These are phyloP conservation scores for Tilletia walkeri DNA, from an alignment of 1,284 basidiomycete species.

Conservation along the genomic window DNA sequence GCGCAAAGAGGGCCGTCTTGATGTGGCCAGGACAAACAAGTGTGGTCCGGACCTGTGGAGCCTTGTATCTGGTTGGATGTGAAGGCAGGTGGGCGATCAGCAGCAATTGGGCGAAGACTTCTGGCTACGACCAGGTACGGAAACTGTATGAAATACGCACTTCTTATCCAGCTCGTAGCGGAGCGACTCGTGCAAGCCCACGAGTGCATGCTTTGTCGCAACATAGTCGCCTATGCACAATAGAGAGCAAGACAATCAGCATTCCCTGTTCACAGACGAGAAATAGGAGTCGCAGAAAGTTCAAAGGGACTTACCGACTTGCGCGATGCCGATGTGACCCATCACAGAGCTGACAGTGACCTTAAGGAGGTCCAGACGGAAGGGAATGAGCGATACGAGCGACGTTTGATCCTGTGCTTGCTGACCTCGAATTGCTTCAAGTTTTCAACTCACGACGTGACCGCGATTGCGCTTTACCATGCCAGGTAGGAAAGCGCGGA, in stretches of 20 bases:
- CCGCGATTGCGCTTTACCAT: constrained; percentile 73
- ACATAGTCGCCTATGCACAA: constrained; percentile 41
- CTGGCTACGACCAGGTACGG: background rate
- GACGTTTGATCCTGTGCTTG: too few species aligned
- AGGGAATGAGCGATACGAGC: background rate
- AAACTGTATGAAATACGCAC: constrained; percentile 1
- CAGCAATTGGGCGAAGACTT: too few species aligned
- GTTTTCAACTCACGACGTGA: constrained; percentile 67
- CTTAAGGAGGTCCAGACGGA: background rate
- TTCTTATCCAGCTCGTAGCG: constrained; percentile 48
- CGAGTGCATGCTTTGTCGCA: constrained; percentile 53
- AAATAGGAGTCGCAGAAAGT: too few species aligned
- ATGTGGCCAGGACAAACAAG: constrained; percentile 46
- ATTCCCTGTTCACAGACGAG: too few species aligned
- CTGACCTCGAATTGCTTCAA: too few species aligned
- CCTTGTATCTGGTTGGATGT: constrained; percentile 26
- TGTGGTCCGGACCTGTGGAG: constrained; percentile 38
- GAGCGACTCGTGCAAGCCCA: constrained; percentile 51
- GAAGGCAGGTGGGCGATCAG: too few species aligned
- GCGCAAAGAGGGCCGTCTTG: constrained; percentile 42
- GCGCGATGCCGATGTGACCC: constrained; percentile 71
- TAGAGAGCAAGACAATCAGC: too few species aligned
- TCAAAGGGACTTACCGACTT: constrained; percentile 67
- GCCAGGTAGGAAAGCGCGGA: constrained; percentile 87
- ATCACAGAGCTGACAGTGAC: constrained; percentile 65